Percentiles rank a stretch among this genome's conserved stretches.
Evolutionary conservation across 345 rosid species (phyloP).

Genomic region (Populus simonii): DNA sequence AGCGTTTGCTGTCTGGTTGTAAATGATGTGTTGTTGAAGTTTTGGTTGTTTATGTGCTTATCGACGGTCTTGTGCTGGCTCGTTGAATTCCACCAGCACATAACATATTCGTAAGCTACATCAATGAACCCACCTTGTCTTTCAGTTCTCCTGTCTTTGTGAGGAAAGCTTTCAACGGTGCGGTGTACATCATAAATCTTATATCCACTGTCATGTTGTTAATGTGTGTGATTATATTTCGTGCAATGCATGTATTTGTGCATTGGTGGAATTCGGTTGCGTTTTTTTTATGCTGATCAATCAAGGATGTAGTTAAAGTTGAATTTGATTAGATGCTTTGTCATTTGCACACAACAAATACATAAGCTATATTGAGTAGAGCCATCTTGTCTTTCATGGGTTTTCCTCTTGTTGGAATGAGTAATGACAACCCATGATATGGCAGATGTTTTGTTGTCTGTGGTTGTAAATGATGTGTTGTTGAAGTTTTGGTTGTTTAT

Average conservation of each 20-base stretch:
- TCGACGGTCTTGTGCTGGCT: constrained; percentile 9
- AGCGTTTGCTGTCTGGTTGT: neutral
- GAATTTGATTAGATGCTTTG: neutral
- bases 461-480: no score
- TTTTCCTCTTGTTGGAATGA: constrained; percentile 1
- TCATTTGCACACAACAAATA: constrained; percentile 24
- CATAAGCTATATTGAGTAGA: constrained; percentile 21
- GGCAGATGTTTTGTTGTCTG: neutral
- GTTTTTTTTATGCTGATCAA: neutral
- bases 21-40: no score
- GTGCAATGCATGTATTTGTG: no score
- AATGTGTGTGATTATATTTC: neutral
- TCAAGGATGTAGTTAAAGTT: neutral
- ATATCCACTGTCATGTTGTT: neutral
- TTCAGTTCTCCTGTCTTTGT: constrained; percentile 20
- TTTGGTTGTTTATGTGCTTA: neutral
- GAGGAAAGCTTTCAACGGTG: constrained; percentile 26
- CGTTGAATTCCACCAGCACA: constrained; percentile 30
- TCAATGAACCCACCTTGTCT: constrained; percentile 19
- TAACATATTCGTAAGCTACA: constrained; percentile 57
- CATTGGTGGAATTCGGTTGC: neutral
- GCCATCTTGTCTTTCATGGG: constrained; percentile 16
- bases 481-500: no score
- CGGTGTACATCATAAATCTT: constrained; percentile 24
- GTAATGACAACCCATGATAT: constrained; percentile 8